Evolutionary conservation across 1,139 yeast genomes (phyloP).

Genomic region (Suhomyces wounanorum): DNA sequence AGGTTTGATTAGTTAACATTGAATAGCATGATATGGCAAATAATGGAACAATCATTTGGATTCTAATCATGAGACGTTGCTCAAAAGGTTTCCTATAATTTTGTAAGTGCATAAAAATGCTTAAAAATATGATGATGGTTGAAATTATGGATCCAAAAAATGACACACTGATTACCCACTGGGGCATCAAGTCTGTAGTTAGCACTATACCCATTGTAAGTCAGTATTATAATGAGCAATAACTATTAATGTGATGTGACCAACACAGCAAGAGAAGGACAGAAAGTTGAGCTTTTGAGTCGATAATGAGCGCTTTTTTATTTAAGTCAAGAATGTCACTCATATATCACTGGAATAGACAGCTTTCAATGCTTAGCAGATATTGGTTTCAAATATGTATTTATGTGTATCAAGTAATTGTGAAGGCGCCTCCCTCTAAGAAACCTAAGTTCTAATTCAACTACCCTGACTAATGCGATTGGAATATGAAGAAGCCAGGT

Average conservation of each 20-base stretch:
- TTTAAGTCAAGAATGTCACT: too few relatives aligned
- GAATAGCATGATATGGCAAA: constrained; percentile 57
- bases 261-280: too few relatives aligned
- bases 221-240: too few relatives aligned
- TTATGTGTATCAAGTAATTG: background rate
- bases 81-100: constrained; percentile 89
- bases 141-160: constrained; percentile 39
- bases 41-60: constrained; percentile 65
- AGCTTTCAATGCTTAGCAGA: too few relatives aligned
- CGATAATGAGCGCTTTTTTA: too few relatives aligned
- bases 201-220: background rate
- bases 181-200: constrained; percentile 24
- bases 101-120: constrained; percentile 37
- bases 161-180: constrained; percentile 36
- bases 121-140: constrained; percentile 33
- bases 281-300: too few relatives aligned
- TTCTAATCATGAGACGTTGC: constrained; percentile 82
- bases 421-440: background rate
- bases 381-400: too few relatives aligned
- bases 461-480: background rate
- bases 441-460: background rate
- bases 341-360: too few relatives aligned
- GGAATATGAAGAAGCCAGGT: background rate
- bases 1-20: constrained; percentile 48
- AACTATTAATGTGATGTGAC: too few relatives aligned